phyloP scores from a whole-genome alignment of 371 early-diverging fungal genomes.

The Mortierella sp. region DNA sequence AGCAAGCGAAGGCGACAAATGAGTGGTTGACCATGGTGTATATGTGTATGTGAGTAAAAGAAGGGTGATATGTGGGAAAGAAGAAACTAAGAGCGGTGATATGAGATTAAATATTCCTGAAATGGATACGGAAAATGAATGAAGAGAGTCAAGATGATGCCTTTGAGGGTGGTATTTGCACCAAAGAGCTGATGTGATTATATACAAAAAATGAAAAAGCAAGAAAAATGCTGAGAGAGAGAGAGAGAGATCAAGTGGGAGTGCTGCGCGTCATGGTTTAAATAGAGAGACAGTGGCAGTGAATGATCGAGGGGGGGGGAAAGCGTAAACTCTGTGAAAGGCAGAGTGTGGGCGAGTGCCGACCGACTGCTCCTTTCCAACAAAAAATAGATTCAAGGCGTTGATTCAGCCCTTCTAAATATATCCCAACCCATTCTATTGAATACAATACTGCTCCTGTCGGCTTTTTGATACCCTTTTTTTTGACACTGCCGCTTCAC shows the following conservation, averaged over 20 bases:
- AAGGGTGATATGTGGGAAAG: background rate
- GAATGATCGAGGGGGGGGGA: background rate
- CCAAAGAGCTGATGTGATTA: background rate
- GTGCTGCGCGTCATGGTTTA: background rate
- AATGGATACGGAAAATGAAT: background rate
- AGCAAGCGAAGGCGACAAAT: constrained; percentile 10
- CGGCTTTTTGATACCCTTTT: no score
- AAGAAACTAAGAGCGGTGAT: constrained; percentile 1
- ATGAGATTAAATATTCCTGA: constrained; percentile 6
- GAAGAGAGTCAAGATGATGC: no score
- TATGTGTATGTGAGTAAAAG: constrained; percentile 1
- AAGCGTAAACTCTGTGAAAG: no score
- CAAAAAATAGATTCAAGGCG: background rate
- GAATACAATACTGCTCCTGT: background rate
- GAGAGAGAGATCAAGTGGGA: background rate
- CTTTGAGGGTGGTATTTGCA: background rate
- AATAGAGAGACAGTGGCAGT: background rate
- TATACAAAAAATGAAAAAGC: background rate
- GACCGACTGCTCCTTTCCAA: background rate
- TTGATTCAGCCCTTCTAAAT: background rate
- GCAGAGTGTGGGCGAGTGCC: background rate
- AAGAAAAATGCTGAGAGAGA: background rate
- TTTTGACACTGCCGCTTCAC: no score
- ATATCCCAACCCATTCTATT: background rate
- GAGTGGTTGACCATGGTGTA: constrained; percentile 25